Percentiles rank a stretch among this genome's conserved stretches.
Conservation (phyloP, 2,329 filamentous ascomycete genomes). For the Talaromyces sp. region DNA sequence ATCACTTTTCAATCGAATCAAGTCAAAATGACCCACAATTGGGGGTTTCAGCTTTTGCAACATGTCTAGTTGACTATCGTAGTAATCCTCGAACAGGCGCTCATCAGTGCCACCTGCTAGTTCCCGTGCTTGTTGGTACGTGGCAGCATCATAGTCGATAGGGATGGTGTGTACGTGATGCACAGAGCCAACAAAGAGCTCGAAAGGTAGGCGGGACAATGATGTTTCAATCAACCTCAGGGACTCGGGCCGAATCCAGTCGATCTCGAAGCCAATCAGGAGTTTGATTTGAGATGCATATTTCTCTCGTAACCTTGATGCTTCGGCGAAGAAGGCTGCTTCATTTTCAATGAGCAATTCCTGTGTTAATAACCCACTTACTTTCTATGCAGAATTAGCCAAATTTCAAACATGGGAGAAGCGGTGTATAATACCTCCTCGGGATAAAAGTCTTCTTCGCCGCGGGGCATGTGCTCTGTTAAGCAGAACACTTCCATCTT, state of each 20-base stretch:
- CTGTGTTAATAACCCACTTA: constrained; percentile 25
- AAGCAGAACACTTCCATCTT: constrained; percentile 81
- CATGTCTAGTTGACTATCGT: constrained; percentile 84
- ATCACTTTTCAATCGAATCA: constrained; percentile 76
- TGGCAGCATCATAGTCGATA: constrained; percentile 75
- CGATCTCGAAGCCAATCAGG: constrained; percentile 85
- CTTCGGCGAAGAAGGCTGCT: constrained; percentile 69
- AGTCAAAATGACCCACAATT: constrained; percentile 90
- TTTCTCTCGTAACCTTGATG: constrained; percentile 64
- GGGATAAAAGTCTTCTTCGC: constrained; percentile 77
- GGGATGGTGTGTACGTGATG: constrained; percentile 85
- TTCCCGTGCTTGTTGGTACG: constrained; percentile 64
- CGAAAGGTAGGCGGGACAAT: constrained; percentile 61
- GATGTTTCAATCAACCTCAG: constrained; percentile 60
- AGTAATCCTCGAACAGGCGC: constrained; percentile 76
- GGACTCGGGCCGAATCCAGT: constrained; percentile 76
- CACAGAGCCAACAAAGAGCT: constrained; percentile 89
- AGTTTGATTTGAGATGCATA: constrained; percentile 72
- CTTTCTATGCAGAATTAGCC: constrained; percentile 20
- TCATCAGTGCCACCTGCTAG: constrained; percentile 63
- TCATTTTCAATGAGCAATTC: constrained; percentile 46
- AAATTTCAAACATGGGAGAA: not conserved
- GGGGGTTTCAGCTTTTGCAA: constrained; percentile 66
- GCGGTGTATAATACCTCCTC: constrained; percentile 63
- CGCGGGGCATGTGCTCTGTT: constrained; percentile 93